Evolutionary conservation across 1,284 basidiomycete genomes (phyloP).

Genomic region (Jaminaea rosea): DNA sequence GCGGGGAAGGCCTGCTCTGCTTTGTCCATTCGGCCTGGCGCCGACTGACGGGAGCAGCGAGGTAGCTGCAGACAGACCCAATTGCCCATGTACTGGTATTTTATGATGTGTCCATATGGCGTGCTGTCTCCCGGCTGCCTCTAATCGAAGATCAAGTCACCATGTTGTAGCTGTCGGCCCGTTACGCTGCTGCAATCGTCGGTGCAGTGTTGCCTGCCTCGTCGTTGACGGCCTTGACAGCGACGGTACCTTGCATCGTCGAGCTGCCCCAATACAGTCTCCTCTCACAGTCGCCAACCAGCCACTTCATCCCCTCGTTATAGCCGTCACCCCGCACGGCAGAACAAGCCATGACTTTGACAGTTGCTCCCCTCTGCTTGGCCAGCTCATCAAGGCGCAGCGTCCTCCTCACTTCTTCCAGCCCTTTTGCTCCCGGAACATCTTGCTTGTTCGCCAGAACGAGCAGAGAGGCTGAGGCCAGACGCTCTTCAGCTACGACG

Average conservation of each 20-base stretch:
- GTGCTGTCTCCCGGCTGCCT: too few species aligned
- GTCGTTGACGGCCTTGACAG: not conserved
- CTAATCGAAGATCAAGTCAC: too few species aligned
- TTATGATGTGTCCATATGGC: too few species aligned
- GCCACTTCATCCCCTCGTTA: not conserved
- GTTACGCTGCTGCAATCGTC: constrained; percentile 50
- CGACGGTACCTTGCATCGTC: not conserved
- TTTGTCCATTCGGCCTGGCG: too few species aligned
- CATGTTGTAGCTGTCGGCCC: too few species aligned
- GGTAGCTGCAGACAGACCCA: too few species aligned
- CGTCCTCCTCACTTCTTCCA: constrained; percentile 62
- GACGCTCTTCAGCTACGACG: constrained; percentile 85
- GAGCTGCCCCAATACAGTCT: not conserved
- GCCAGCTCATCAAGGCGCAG: constrained; percentile 17
- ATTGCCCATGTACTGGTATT: too few species aligned
- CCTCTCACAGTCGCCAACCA: not conserved
- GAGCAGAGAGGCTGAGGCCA: constrained; percentile 85
- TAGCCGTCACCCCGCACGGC: not conserved
- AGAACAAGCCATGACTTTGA: not conserved
- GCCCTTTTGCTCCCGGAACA: constrained; percentile 73
- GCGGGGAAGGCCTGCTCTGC: too few species aligned
- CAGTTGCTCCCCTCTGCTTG: not conserved
- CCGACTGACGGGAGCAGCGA: too few species aligned
- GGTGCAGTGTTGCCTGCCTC: constrained; percentile 52
- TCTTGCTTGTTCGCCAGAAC: constrained; percentile 99